Evolutionary conservation across 2,329 filamentous ascomycete genomes (phyloP), one percentile per base, ranked within the genome.

Genomic region (Ceratocystis destructans): DNA sequence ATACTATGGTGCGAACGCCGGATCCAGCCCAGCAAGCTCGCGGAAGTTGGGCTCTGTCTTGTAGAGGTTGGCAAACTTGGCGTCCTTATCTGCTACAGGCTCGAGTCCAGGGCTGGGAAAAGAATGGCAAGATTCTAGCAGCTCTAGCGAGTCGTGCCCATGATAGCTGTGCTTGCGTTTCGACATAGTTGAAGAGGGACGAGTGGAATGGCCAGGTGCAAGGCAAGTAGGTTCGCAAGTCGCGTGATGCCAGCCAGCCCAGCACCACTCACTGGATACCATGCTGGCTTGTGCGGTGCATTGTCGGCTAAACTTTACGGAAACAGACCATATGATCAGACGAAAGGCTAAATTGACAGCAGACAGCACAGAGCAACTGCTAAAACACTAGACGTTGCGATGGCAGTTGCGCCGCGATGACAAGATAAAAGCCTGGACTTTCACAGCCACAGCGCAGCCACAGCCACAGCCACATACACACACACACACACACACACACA

Each of bases 1-100:
- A 17, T 71, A 80, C 79, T 79, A 66, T 17, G 72, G 70, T 1
- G 75, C 75, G 69, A 82, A 79, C 0, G 73, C 74, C 0, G 75
- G 66, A 68, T 82, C 78, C 15, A 76, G 70, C 1, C 71, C 71
- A 0, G 76, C 76, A 0, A 82, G 71, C 6, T 74, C 71, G n/a
- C 73, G 73, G 64, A 82, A 82, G 68, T 80, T 76, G 1, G 76
- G 74, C 1, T 77, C 72, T 1, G 71, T 73, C 0, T 70, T 65
- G 69, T 81, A 82, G 0, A 82, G 72, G 4, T 74, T 69, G 7
- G 74, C 73, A 22, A 66, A 66, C 17, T 28, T 63, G 10, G 22
- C 7, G 31, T 64, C 45, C 20, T 41, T 55, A 25, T 64, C 62
- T 12, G 4, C 8, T 3, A 41, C 28, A 8, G 28, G 28, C 20